phyloP scores from a whole-genome alignment of 83 land plant species.

The Diphasiastrum complanatum region DNA sequence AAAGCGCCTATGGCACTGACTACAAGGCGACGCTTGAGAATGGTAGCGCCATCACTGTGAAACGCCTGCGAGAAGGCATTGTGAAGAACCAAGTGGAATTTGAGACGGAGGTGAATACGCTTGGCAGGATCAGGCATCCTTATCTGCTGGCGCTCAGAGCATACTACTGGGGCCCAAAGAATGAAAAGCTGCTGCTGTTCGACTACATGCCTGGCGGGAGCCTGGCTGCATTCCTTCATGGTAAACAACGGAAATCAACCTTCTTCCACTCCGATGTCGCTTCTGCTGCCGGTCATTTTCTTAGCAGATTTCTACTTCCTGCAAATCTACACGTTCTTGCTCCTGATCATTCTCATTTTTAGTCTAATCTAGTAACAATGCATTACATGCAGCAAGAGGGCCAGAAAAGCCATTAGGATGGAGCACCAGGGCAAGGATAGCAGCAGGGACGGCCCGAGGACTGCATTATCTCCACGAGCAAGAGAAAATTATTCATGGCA shows the following conservation, averaged over 20 bases:
- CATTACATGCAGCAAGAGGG: constrained; percentile 54
- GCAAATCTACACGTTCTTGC: neutral
- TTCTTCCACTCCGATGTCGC: neutral
- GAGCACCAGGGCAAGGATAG: constrained; percentile 74
- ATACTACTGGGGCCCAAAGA: constrained; percentile 88
- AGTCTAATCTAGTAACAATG: neutral
- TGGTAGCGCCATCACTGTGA: constrained; percentile 83
- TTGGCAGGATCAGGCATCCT: constrained; percentile 77
- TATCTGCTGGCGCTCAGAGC: constrained; percentile 73
- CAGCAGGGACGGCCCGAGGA: constrained; percentile 59
- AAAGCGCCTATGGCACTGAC: constrained; percentile 96
- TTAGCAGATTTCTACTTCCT: too few relatives aligned
- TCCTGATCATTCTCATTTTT: neutral
- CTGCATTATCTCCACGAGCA: constrained; percentile 60
- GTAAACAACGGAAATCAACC: too few relatives aligned
- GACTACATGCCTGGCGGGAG: constrained; percentile 93
- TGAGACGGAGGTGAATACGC: constrained; percentile 60
- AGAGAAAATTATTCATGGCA: constrained; percentile 73
- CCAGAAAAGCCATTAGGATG: constrained; percentile 73
- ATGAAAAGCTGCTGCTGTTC: constrained; percentile 85
- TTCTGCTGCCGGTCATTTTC: neutral
- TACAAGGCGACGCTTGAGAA: constrained; percentile 91
- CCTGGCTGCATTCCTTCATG: constrained; percentile 81
- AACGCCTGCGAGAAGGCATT: constrained; percentile 84
- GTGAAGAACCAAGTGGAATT: constrained; percentile 76